Base-by-base conservation (phyloP, 2,329 filamentous ascomycete genomes). In the Sporothrix humicola region DNA sequence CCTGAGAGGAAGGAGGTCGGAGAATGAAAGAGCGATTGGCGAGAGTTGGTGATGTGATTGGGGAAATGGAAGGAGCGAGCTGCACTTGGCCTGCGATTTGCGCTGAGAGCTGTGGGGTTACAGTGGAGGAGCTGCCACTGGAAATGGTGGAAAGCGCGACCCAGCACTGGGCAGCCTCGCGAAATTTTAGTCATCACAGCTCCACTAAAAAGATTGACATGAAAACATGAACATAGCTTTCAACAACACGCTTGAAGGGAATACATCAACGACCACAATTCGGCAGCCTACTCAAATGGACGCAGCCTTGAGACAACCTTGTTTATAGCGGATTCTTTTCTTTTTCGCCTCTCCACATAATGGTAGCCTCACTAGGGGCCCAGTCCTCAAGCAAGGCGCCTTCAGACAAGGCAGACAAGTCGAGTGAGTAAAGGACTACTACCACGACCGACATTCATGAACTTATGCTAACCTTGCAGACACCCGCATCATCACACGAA, bases 41-140 rank as follows among this genome's bases (percentile, higher is more conserved):
- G 31, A 23, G 26, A 42, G 31, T 65, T 65, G 42, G 61, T 15
- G 61, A 65, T 65, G 61, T 65, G 61, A 26, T 26, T 65, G 42
- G 61, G 59, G 42, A 44, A 26, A 42, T 20, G 10, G 59, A 26
- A 63, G 23, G 12, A 68, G 63, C 20, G 61, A 66, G 44, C 63
- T 50, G n/a, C n/a, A n/a, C n/a, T n/a, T n/a, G n/a, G n/a, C n/a
- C n/a, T n/a, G n/a, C 17, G 13, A 26, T 26, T 26, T 26, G 23
- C 23, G 23, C 23, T 26, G 23, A n/a, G 15, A 46, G 59, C 37
- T 65, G 59, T 46, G 59, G 59, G 42, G 61, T 46, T 26, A 10
- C 42, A 65, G 61, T 17, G 61, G 61, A 65, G 61, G 61, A 65
- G 61, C 61, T 65, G 31, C 37, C 15, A 17, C 8, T 37, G 31